phyloP scores from a whole-genome alignment of 2,329 filamentous ascomycete genomes.

The Ceratocystis variospora region DNA sequence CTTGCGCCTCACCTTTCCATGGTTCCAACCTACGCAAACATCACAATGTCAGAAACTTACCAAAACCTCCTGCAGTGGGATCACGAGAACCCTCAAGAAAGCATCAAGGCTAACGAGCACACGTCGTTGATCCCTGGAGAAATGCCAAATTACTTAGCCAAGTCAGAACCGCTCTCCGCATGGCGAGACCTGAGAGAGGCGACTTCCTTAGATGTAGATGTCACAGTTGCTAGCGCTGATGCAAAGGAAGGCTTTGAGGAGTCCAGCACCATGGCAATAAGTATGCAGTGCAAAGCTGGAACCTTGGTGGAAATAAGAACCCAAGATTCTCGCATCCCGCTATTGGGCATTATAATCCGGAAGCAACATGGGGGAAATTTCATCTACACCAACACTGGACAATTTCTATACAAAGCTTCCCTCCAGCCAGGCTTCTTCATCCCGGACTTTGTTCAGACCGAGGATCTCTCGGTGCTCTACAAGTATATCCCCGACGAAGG shows the following conservation, averaged over 20 bases:
- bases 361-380: slow-evolving; percentile 38
- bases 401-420: slow-evolving; percentile 33
- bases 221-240: slow-evolving; percentile 3
- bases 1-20: not conserved
- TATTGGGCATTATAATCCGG: slow-evolving; percentile 42
- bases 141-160: slow-evolving; percentile 11
- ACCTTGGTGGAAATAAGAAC: slow-evolving; percentile 23
- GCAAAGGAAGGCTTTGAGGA: slow-evolving; percentile 6
- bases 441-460: slow-evolving; percentile 31
- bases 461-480: slow-evolving; percentile 30
- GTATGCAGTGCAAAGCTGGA: slow-evolving; percentile 8
- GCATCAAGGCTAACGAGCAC: not conserved
- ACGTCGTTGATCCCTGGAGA: slow-evolving; percentile 3
- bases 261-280: not conserved
- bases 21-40: not conserved
- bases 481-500: slow-evolving; percentile 20
- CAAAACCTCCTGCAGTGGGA: slow-evolving; percentile 11
- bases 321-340: slow-evolving; percentile 31
- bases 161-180: slow-evolving; percentile 10
- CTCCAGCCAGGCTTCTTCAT: slow-evolving; percentile 38
- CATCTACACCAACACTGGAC: slow-evolving; percentile 41
- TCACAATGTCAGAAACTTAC: not conserved
- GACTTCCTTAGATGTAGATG: not conserved
- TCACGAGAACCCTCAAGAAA: slow-evolving; percentile 6
- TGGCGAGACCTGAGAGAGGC: slow-evolving; percentile 14